phyloP scores from a whole-genome alignment of 331 rosid species.

The Malus hybrid region DNA sequence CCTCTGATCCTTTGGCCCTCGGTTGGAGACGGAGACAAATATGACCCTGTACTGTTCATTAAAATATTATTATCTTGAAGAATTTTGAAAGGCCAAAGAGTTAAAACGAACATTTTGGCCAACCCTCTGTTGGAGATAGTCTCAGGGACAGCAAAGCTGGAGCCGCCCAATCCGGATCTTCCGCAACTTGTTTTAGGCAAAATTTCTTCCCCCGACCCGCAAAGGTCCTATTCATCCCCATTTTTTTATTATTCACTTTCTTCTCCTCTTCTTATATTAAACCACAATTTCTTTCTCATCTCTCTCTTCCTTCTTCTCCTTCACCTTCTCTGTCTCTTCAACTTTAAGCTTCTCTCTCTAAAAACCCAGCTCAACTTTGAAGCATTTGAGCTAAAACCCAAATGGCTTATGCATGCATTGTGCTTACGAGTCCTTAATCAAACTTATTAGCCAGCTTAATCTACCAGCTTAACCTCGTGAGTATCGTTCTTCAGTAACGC shows the following conservation, averaged over 20 bases:
- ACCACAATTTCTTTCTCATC: neutral
- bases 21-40: no score
- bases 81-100: no score
- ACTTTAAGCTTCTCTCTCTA: neutral
- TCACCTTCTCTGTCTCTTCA: neutral
- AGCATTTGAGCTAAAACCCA: neutral
- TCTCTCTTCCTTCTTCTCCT: neutral
- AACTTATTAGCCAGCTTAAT: neutral
- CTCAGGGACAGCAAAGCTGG: no score
- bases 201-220: constrained; percentile 30
- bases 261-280: neutral
- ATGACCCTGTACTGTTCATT: no score
- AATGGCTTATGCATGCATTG: constrained; percentile 44
- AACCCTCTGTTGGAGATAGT: no score
- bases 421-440: neutral
- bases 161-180: constrained; percentile 61
- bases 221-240: neutral
- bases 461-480: neutral
- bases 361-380: neutral
- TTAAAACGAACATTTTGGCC: no score
- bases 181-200: constrained; percentile 79
- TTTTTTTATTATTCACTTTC: neutral
- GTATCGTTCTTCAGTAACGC: neutral
- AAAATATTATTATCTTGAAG: no score
- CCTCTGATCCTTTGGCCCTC: no score